These are phyloP conservation scores for Albatrellus ellisii DNA, from an alignment of 768 basidiomycete species.

Conservation along the genomic window DNA sequence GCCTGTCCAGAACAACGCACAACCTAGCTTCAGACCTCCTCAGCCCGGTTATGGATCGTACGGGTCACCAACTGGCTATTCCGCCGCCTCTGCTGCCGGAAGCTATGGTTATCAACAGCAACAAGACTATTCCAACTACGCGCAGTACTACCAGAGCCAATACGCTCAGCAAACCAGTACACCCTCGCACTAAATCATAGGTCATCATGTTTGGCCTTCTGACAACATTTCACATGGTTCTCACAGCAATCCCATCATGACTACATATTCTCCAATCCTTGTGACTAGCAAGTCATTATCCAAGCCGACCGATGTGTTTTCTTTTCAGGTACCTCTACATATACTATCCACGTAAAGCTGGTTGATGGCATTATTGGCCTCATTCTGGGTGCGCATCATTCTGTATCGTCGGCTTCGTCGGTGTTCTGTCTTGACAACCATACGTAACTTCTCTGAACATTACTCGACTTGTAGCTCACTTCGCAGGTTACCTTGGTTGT, in stretches of 20 bases:
- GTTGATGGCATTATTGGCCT: no score
- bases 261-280: background rate
- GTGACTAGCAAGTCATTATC: background rate
- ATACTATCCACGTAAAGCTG: conserved; percentile 13
- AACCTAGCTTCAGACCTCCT: conserved; percentile 52
- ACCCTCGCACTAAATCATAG: conserved; percentile 22
- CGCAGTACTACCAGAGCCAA: conserved; percentile 82
- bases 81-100: conserved; percentile 7
- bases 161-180: conserved; percentile 62
- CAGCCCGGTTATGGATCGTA: conserved; percentile 37
- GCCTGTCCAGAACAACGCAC: conserved; percentile 26
- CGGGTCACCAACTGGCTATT: conserved; percentile 11
- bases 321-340: conserved; percentile 2
- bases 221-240: conserved; percentile 4
- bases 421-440: conserved; percentile 13
- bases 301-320: background rate
- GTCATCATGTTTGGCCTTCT: conserved; percentile 20
- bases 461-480: conserved; percentile 8
- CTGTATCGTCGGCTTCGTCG: conserved; percentile 8
- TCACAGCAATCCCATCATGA: conserved; percentile 9
- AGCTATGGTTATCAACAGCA: conserved; percentile 18
- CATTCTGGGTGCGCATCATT: conserved; percentile 4
- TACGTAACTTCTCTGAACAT: conserved; percentile 12
- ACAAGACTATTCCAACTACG: conserved; percentile 74
- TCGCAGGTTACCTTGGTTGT: conserved; percentile 15